phyloP scores from a whole-genome alignment of 2,329 filamentous ascomycete species.

The Arachnopeziza araneosa region DNA sequence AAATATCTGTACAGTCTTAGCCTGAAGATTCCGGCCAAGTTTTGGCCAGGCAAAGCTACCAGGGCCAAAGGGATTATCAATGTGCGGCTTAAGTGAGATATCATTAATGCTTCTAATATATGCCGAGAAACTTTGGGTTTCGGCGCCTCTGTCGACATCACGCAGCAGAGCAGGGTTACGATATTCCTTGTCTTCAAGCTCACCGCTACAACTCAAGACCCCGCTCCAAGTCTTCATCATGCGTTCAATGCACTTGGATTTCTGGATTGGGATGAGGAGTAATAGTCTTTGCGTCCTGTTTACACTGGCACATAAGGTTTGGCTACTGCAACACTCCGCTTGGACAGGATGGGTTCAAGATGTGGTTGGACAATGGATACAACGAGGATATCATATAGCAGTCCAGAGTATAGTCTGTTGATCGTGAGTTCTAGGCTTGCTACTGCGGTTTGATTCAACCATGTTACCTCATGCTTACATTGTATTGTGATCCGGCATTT shows the following conservation, averaged over 20 bases:
- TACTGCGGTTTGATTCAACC: background rate
- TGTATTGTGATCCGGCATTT: background rate
- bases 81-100: background rate
- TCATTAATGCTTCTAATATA: background rate
- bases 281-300: background rate
- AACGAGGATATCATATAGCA: too few relatives aligned
- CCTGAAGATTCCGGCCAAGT: too few relatives aligned
- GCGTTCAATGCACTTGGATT: background rate
- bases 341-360: too few relatives aligned
- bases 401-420: background rate
- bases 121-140: too few relatives aligned
- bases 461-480: background rate
- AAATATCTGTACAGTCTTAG: too few relatives aligned
- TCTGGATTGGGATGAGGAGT: background rate
- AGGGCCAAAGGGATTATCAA: too few relatives aligned
- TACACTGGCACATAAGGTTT: background rate
- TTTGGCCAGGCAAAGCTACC: too few relatives aligned
- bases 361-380: background rate
- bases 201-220: background rate
- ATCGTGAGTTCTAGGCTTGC: background rate
- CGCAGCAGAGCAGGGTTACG: background rate
- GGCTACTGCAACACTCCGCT: too few relatives aligned
- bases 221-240: background rate
- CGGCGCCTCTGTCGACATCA: background rate
- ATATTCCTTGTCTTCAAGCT: background rate